Percentiles rank a stretch among this genome's conserved stretches.
Evolutionary conservation across 2,329 filamentous ascomycete genomes (phyloP).

Genomic region (Curvularia spicifera): DNA sequence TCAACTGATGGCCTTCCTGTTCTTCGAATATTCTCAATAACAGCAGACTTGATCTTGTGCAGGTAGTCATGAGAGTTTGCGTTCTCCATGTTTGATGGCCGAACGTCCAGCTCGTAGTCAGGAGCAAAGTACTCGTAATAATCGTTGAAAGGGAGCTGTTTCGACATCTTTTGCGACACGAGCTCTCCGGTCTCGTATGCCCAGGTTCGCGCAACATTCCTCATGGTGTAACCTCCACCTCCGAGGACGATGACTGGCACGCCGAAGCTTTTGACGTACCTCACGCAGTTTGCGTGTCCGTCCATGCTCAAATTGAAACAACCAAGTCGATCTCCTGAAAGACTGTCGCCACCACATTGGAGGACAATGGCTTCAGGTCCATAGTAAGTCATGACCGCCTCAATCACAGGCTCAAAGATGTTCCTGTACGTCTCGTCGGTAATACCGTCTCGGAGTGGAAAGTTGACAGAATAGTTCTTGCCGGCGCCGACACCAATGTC

Average conservation of each 20-base stretch:
- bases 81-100: conserved; percentile 75
- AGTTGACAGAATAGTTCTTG: conserved; percentile 73
- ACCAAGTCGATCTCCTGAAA: conserved; percentile 70
- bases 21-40: conserved; percentile 70
- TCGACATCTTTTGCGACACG: conserved; percentile 79
- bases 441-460: conserved; percentile 72
- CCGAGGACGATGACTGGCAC: conserved; percentile 70
- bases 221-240: conserved; percentile 73
- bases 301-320: conserved; percentile 75
- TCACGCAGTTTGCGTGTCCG: conserved; percentile 73
- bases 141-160: conserved; percentile 92
- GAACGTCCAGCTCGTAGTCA: conserved; percentile 72
- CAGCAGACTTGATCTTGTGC: conserved; percentile 69
- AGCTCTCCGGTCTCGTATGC: conserved; percentile 76
- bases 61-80: conserved; percentile 72
- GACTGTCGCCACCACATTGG: conserved; percentile 71
- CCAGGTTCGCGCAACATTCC: conserved; percentile 69
- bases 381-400: conserved; percentile 73
- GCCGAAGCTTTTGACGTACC: conserved; percentile 71
- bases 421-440: conserved; percentile 71
- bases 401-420: conserved; percentile 72
- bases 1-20: conserved; percentile 64
- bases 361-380: conserved; percentile 71
- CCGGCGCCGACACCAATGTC: conserved; percentile 72
- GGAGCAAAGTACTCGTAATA: conserved; percentile 85